Percentiles rank a stretch among this genome's conserved stretches.
phyloP scores from a whole-genome alignment of 345 rosid species.

The Lepidium didymum region DNA sequence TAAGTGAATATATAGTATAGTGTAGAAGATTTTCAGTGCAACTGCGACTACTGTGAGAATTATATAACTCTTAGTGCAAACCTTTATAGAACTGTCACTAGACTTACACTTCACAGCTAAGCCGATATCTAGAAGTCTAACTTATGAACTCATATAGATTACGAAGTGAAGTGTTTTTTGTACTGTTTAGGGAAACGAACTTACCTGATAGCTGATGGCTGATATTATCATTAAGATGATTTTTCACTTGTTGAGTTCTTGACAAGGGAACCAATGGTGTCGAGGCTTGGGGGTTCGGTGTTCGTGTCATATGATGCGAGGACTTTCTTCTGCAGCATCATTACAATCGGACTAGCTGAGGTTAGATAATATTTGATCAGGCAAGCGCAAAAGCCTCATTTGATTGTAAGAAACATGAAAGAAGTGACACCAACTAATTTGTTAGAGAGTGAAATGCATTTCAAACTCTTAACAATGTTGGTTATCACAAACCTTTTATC shows the following conservation, averaged over 20 bases:
- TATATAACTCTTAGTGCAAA: neutral
- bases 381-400: neutral
- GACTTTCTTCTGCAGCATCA: conserved; percentile 41
- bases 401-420: neutral
- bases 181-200: neutral
- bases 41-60: neutral
- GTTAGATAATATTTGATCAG: conserved; percentile 19
- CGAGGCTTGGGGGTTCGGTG: conserved; percentile 32
- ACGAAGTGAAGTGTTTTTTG: neutral
- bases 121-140: neutral
- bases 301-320: conserved; percentile 41
- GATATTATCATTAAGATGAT: conserved; percentile 28
- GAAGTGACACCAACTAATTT: neutral
- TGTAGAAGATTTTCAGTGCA: neutral
- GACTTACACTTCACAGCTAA: conserved; percentile 1
- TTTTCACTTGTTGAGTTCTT: conserved; percentile 35
- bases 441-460: neutral
- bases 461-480: neutral
- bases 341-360: conserved; percentile 32
- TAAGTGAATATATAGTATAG: neutral
- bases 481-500: neutral
- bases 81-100: neutral
- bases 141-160: neutral
- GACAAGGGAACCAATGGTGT: conserved; percentile 26
- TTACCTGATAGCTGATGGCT: conserved; percentile 9